These are phyloP conservation scores for Fabrea salina DNA, from an alignment of 169 alveolate species.

Conservation along the genomic window DNA sequence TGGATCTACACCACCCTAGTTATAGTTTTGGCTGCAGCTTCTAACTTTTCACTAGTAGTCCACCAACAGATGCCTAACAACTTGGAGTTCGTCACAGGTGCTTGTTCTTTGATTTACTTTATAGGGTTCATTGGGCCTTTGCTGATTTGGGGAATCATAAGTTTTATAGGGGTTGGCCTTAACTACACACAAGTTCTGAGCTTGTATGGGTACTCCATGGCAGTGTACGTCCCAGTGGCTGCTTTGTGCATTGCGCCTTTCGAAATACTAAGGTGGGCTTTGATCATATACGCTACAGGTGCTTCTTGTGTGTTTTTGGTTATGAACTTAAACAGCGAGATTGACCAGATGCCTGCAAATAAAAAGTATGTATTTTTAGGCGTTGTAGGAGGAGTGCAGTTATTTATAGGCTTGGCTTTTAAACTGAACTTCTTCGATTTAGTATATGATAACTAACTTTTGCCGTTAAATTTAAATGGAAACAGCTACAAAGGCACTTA, in stretches of 20 bases:
- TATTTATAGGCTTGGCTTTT: slow-evolving; percentile 46
- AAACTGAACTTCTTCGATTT: slow-evolving; percentile 53
- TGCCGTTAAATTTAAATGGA: no score
- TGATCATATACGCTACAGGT: slow-evolving; percentile 45
- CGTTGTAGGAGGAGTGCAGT: slow-evolving; percentile 40
- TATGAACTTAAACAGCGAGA: slow-evolving; percentile 47
- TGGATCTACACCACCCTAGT: slow-evolving; percentile 64
- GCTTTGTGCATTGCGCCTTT: slow-evolving; percentile 47
- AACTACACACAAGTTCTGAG: slow-evolving; percentile 45
- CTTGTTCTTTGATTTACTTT: slow-evolving; percentile 45
- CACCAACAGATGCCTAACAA: slow-evolving; percentile 18
- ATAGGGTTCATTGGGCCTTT: slow-evolving; percentile 56
- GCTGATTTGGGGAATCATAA: slow-evolving; percentile 52
- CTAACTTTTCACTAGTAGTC: slow-evolving; percentile 23
- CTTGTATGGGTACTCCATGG: slow-evolving; percentile 59
- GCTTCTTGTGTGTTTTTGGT: slow-evolving; percentile 54
- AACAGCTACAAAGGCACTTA: not conserved
- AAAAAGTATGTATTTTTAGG: slow-evolving; percentile 42
- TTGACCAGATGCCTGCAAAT: slow-evolving; percentile 39
- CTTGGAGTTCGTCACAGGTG: slow-evolving; percentile 60
- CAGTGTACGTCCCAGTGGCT: slow-evolving; percentile 49
- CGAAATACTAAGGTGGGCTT: slow-evolving; percentile 46
- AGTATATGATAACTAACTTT: no score
- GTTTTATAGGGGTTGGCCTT: slow-evolving; percentile 39
- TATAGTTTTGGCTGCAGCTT: slow-evolving; percentile 50